Evolutionary conservation across 1,284 basidiomycete genomes (phyloP), one percentile per base, ranked within the genome.

Genomic region (Wolfiporia cocos): DNA sequence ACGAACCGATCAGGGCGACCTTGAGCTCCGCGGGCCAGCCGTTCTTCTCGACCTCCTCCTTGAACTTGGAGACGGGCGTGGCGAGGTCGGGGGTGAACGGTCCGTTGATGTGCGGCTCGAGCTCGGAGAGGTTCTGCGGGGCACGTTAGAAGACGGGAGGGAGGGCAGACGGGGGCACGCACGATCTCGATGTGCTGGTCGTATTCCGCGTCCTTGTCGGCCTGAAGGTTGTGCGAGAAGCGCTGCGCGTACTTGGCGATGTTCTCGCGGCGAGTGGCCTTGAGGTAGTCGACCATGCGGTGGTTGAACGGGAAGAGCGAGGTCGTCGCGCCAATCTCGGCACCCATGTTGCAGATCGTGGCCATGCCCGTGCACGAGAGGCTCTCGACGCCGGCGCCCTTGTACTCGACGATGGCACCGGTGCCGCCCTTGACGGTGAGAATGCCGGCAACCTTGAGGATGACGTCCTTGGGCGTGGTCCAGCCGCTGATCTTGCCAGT

Each of bases 341-440:
- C 96, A 78, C 96, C 95, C 95, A 98, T 99, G 83, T 98, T 99
- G 70, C 95, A 98, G 57, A 95, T 93, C 41, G 95, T 98, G 46
- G 91, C 95, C 95, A 98, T 98, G 73, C 95, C 96, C 36, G 95
- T 99, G 79, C 89, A 92, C 39, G 93, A 97, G 52, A 98, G 81
- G 24, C 91, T 90, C 64, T 95, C 86, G 56, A 99, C 88, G 78
- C 95, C 95, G 56, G 90, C 68, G 52, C 93, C 93, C 55, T 73
- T 83, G 75, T 96, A 97, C 66, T 96, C 93, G 53, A 97, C 90
- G 59, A 97, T 96, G 48, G 92, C 92, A 55, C 93, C 93, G 56
- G 93, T 96, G 57, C 93, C 93, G 62, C 93, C 93, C 80, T 96
- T 96, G 74, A 97, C 93, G 29, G 93, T 96, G 54, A 96, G 82